Percentiles rank a stretch among this genome's conserved stretches.
Evolutionary conservation across 768 basidiomycete genomes (phyloP).

Genomic region (Mycena amicta): DNA sequence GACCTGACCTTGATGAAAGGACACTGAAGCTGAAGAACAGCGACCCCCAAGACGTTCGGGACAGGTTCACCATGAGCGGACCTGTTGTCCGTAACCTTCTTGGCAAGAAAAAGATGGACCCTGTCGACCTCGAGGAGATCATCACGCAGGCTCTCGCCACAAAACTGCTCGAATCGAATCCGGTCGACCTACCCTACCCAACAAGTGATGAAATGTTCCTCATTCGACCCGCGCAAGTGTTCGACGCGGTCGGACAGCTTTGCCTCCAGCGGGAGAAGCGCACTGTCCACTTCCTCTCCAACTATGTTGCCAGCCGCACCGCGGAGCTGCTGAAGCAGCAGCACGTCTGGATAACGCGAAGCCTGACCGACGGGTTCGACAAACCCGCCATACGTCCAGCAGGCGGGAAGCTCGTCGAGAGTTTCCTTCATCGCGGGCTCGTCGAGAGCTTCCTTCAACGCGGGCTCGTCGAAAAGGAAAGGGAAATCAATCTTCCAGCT

Average conservation of each 20-base stretch:
- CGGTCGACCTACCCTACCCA: background rate
- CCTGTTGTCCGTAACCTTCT: slow-evolving; percentile 7
- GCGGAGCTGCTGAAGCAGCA: slow-evolving; percentile 1
- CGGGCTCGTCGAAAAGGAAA: background rate
- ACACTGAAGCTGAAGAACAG: background rate
- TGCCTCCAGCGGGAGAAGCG: background rate
- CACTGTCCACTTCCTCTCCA: slow-evolving; percentile 2
- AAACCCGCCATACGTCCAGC: background rate
- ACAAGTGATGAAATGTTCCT: slow-evolving; percentile 3
- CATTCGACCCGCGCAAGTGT: slow-evolving; percentile 1
- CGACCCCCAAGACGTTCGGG: background rate
- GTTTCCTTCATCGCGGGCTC: slow-evolving; percentile 8
- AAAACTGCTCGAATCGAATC: background rate
- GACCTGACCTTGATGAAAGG: slow-evolving; percentile 7
- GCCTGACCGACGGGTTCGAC: slow-evolving; percentile 1
- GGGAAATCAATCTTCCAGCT: background rate
- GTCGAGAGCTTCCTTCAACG: no score
- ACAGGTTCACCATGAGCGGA: background rate
- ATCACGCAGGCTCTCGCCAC: slow-evolving; percentile 4
- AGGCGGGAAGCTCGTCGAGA: slow-evolving; percentile 11
- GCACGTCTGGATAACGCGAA: background rate
- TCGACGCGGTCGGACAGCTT: slow-evolving; percentile 1
- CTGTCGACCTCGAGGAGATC: background rate
- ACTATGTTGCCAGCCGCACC: slow-evolving; percentile 1
- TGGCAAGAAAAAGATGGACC: background rate